A percentile compares a stretch with the other conserved stretches of the same genome.
phyloP scores from a whole-genome alignment of 1,284 basidiomycete species.

The Microbotryum intermedium region DNA sequence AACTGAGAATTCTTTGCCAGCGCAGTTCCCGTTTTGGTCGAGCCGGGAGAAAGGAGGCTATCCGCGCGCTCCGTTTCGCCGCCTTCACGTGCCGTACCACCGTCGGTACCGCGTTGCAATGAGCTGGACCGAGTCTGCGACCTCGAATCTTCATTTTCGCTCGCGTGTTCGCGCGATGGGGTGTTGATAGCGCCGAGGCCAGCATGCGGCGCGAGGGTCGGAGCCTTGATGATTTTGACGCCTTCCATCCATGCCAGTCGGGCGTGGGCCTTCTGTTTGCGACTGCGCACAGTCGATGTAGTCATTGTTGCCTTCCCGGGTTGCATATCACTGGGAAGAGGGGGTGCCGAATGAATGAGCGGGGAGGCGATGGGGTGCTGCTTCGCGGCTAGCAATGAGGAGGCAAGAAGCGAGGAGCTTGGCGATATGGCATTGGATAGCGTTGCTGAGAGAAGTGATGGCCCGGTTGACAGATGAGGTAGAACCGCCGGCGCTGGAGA shows the following conservation, averaged over 20 bases:
- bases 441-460: constrained; percentile 14
- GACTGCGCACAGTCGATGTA: constrained; percentile 16
- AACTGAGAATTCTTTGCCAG: constrained; percentile 13
- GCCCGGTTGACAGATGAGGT: constrained; percentile 4
- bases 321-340: not conserved
- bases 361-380: not conserved
- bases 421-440: not conserved
- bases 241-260: constrained; percentile 35
- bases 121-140: constrained; percentile 22
- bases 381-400: constrained; percentile 15
- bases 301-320: constrained; percentile 20
- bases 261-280: constrained; percentile 27
- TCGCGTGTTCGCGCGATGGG: not conserved
- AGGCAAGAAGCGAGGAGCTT: constrained; percentile 16
- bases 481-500: not conserved
- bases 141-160: not conserved
- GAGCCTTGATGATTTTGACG: constrained; percentile 26
- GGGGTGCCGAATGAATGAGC: not conserved
- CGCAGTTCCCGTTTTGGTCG: constrained; percentile 17
- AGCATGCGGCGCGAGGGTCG: not conserved
- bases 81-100: constrained; percentile 27
- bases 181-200: not conserved
- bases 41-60: constrained; percentile 14
- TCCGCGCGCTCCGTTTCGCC: constrained; percentile 25
- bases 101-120: constrained; percentile 20